A percentile compares a stretch with the other conserved stretches of the same genome.
Evolutionary conservation across 2,329 filamentous ascomycete genomes (phyloP).

Genomic region (Aspergillus candidus): DNA sequence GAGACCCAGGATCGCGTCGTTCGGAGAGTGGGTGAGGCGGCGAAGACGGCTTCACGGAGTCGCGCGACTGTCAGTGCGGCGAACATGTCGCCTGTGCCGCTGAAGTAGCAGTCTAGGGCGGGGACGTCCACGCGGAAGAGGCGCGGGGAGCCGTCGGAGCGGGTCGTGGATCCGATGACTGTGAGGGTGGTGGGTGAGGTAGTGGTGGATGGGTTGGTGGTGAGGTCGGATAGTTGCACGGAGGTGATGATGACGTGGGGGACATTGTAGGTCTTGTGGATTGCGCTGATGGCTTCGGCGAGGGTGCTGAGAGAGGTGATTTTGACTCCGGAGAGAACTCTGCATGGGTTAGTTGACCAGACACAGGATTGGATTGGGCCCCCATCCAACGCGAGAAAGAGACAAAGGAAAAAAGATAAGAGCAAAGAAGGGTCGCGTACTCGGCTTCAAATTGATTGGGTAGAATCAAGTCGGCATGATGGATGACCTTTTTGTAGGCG

Average conservation of each 20-base stretch:
- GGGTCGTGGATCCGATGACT: constrained; percentile 70
- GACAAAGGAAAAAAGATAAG: no score
- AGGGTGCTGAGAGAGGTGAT: constrained; percentile 71
- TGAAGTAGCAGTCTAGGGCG: constrained; percentile 86
- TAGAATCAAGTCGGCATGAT: constrained; percentile 80
- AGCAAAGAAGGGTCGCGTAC: constrained; percentile 46
- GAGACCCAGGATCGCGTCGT: constrained; percentile 65
- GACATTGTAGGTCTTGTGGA: constrained; percentile 70
- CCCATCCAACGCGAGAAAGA: no score
- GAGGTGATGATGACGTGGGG: constrained; percentile 93
- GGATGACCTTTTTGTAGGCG: constrained; percentile 74
- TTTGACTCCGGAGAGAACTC: constrained; percentile 75
- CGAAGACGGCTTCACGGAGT: constrained; percentile 71
- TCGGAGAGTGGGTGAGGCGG: constrained; percentile 43
- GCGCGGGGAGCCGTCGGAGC: constrained; percentile 60
- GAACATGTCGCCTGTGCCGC: constrained; percentile 97
- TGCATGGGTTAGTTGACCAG: constrained; percentile 29
- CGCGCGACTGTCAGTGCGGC: constrained; percentile 83
- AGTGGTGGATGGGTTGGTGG: constrained; percentile 36
- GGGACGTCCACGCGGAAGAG: constrained; percentile 85
- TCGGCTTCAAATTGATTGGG: constrained; percentile 98
- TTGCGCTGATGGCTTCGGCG: constrained; percentile 63
- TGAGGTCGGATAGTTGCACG: constrained; percentile 58
- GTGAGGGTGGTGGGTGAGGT: constrained; percentile 49
- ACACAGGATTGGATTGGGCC: no score